These are phyloP conservation scores for Aureobasidium sp. DNA, from an alignment of 2,329 filamentous ascomycete species.

Conservation along the genomic window DNA sequence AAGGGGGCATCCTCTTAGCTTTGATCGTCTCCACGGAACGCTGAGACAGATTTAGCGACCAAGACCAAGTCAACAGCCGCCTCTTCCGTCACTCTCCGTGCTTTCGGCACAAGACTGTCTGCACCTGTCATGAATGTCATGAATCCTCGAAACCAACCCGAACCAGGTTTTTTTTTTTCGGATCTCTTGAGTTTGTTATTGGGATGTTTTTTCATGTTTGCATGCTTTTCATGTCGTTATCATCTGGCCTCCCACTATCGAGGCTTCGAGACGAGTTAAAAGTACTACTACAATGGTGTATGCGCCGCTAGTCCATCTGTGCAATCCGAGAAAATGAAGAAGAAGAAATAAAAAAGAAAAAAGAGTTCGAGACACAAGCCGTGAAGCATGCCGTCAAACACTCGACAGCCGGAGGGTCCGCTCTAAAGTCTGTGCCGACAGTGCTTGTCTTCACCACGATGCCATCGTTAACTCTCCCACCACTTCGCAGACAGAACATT, in stretches of 20 bases:
- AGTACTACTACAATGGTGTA: slow-evolving; percentile 7
- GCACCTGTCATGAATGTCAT: background rate
- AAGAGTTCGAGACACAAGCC: background rate
- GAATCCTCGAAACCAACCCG: background rate
- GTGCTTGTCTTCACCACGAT: slow-evolving; percentile 3
- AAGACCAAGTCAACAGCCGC: background rate
- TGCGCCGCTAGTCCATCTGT: background rate
- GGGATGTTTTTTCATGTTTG: background rate
- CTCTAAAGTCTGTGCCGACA: background rate
- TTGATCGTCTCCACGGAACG: background rate
- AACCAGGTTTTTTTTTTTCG: background rate
- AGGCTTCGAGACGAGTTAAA: background rate
- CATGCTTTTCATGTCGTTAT: slow-evolving; percentile 5
- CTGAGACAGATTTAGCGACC: background rate
- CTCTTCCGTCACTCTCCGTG: background rate
- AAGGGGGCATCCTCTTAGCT: background rate
- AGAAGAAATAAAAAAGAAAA: background rate
- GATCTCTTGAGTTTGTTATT: background rate
- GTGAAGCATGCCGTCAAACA: slow-evolving; percentile 2
- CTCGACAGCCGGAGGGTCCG: background rate
- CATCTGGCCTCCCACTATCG: background rate
- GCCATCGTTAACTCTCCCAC: background rate
- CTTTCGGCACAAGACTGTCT: background rate
- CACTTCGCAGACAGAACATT: background rate
- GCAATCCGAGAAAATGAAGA: background rate